A percentile compares a stretch with the other conserved stretches of the same genome.
Evolutionary conservation across 768 basidiomycete species (phyloP).

Genomic region (Strobilomyces dryophilus): DNA sequence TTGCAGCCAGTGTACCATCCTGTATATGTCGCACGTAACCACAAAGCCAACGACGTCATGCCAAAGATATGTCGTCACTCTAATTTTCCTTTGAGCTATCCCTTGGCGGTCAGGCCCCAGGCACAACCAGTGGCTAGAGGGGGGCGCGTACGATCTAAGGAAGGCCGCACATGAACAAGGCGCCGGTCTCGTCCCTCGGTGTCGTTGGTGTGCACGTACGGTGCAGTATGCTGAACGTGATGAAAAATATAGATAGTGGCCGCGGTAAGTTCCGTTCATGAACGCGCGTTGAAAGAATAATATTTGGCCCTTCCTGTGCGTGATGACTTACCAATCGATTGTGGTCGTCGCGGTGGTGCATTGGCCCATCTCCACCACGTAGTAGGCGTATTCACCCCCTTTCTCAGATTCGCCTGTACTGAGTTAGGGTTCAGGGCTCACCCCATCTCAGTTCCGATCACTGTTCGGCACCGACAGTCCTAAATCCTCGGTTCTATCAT

Average conservation of each 20-base stretch:
- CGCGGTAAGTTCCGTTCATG: not conserved
- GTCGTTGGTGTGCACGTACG: too few relatives aligned
- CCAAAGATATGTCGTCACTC: too few relatives aligned
- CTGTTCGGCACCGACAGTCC: too few relatives aligned
- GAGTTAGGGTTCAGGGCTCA: not conserved
- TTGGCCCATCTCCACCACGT: too few relatives aligned
- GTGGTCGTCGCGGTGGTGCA: too few relatives aligned
- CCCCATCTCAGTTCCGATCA: not conserved
- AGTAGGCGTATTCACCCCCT: not conserved
- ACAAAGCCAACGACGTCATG: not conserved
- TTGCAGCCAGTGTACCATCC: not conserved
- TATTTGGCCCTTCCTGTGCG: not conserved
- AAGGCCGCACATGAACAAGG: not conserved
- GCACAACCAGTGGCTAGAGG: too few relatives aligned
- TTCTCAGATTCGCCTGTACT: not conserved
- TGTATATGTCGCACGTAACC: not conserved
- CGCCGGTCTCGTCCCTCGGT: too few relatives aligned
- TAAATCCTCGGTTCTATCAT: too few relatives aligned
- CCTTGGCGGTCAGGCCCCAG: not conserved
- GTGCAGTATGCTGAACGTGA: not conserved
- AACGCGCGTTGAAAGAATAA: not conserved
- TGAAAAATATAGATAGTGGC: too few relatives aligned
- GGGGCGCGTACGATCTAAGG: not conserved
- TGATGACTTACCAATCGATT: not conserved
- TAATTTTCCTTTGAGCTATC: too few relatives aligned